Evolutionary conservation across 78 protist species (phyloP).

Genomic region (Trichosphaerium sp.): DNA sequence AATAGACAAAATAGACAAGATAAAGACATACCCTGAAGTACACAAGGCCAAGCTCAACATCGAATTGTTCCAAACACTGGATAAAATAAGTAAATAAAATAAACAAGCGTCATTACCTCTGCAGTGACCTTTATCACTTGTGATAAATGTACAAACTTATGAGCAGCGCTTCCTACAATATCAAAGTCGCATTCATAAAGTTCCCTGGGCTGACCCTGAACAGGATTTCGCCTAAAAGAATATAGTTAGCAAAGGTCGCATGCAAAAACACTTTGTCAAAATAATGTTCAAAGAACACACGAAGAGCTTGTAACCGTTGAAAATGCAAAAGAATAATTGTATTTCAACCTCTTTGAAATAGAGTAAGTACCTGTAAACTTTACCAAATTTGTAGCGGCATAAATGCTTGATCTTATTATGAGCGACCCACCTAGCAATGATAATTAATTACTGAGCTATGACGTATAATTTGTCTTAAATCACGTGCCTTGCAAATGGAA

Average conservation of each 20-base stretch:
- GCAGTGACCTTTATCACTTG: constrained; percentile 24
- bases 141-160: neutral
- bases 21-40: too few relatives aligned
- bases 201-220: constrained; percentile 26
- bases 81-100: constrained; percentile 28
- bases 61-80: neutral
- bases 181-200: constrained; percentile 44
- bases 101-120: constrained; percentile 14
- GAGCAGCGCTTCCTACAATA: constrained; percentile 42
- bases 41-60: too few relatives aligned
- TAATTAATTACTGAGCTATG: too few relatives aligned
- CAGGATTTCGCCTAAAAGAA: neutral
- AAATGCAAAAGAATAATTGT: too few relatives aligned
- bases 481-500: constrained; percentile 49
- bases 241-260: too few relatives aligned
- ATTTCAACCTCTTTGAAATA: too few relatives aligned
- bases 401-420: constrained; percentile 11
- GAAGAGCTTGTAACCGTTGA: too few relatives aligned
- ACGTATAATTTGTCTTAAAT: too few relatives aligned
- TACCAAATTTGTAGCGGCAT: constrained; percentile 7
- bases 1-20: too few relatives aligned
- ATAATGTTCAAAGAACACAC: constrained; percentile 11
- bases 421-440: too few relatives aligned
- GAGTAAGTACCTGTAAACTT: too few relatives aligned
- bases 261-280: neutral